Base-by-base conservation (phyloP, 2,329 filamentous ascomycete genomes). In the Nectriaceae sp. region DNA sequence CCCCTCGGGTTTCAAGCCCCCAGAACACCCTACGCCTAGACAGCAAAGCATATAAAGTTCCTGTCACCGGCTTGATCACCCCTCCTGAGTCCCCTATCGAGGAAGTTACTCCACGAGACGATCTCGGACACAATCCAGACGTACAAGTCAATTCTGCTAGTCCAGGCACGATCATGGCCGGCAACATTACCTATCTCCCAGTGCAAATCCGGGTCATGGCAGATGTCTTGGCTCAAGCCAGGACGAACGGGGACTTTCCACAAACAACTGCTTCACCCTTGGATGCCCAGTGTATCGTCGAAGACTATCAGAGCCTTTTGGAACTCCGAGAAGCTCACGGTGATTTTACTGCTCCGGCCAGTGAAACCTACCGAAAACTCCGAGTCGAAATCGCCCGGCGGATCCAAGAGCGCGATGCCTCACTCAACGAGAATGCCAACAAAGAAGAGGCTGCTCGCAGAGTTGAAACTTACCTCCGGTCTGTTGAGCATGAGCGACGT, bases 401-500 rank as follows among this genome's bases (percentile, higher is more conserved):
- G 4, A 72, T 75, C 39, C 55, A 58, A 3, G 63, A 68, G 16
- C 71, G 73, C 2, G 70, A 74, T 51, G 54, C 62, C 19, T 33
- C 55, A 1, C 36, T 42, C 11, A 44, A 53, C 20, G 61, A 35
- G 18, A 52, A 45, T 44, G 64, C 20, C 20, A 52, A 40, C 2
- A 31, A 55, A 13, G 41, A 49, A 15, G 63, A 62, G 13, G 63
- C 58, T 4, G 42, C 47, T 3, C 58, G 60, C 4, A 53, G 65
- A 0, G 57, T 65, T 20, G 41, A 55, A 18, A 49, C 55, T 31
- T 67, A 64, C 22, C 44, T 67, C 3, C 53, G 57, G 11, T 57
- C 59, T 1, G 60, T 65, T 3, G 44, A 57, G 18, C 46, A 62
- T 11, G 64, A 66, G 21, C 47, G 50, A 13, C 56, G 46, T 2